These are phyloP conservation scores for Fusarium penzigii DNA, from an alignment of 2,329 filamentous ascomycete genomes.

Conservation along the genomic window DNA sequence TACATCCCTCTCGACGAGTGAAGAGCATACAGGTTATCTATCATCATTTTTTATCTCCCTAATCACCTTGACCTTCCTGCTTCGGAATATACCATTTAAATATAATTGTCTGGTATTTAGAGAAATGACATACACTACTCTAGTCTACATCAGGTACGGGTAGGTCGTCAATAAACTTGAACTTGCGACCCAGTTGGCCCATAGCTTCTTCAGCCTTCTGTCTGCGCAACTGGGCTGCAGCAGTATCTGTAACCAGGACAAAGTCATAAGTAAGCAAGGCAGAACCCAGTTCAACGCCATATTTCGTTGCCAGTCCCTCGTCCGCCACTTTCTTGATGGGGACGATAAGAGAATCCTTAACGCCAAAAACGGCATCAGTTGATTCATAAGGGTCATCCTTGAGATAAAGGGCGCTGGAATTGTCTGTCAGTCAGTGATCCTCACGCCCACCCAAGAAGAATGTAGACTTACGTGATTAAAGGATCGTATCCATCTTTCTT, in stretches of 20 bases:
- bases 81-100: too few relatives aligned
- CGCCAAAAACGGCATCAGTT: constrained; percentile 83
- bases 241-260: constrained; percentile 9
- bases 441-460: not conserved
- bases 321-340: constrained; percentile 45
- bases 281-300: constrained; percentile 2
- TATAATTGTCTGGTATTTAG: too few relatives aligned
- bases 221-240: constrained; percentile 7
- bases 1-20: too few relatives aligned
- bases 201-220: constrained; percentile 15
- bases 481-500: constrained; percentile 37
- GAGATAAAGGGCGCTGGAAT: constrained; percentile 70
- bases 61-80: too few relatives aligned
- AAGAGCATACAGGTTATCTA: too few relatives aligned
- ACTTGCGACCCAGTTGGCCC: too few relatives aligned
- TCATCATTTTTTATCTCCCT: too few relatives aligned
- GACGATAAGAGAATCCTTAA: constrained; percentile 78
- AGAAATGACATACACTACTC: too few relatives aligned
- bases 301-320: constrained; percentile 6
- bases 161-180: too few relatives aligned
- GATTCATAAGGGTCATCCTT: constrained; percentile 79
- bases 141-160: too few relatives aligned
- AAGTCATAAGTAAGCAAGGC: constrained; percentile 11
- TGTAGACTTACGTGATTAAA: constrained; percentile 12
- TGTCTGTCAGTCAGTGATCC: not conserved